Conservation (phyloP, 306 rosid genomes). For the Pterocarpus macrocarpus region DNA sequence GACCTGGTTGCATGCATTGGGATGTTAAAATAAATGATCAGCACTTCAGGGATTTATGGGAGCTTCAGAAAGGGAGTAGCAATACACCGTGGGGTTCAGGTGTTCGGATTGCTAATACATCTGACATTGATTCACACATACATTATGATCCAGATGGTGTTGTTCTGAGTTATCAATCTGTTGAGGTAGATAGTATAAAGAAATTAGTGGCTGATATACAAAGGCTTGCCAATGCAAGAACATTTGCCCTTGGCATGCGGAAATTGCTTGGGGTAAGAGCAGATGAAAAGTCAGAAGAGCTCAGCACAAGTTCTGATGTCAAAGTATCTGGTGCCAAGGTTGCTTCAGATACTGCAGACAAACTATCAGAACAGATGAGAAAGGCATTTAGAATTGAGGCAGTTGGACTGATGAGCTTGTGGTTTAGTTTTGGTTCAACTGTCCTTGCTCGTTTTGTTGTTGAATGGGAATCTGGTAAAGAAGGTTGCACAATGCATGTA, state of each 20-base stretch:
- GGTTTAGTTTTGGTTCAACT: constrained; percentile 98
- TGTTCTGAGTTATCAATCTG: constrained; percentile 91
- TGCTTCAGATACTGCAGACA: constrained; percentile 73
- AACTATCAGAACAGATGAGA: constrained; percentile 90
- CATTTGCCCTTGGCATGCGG: constrained; percentile 95
- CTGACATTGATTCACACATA: constrained; percentile 96
- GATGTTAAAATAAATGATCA: constrained; percentile 97
- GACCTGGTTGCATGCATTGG: constrained; percentile 98
- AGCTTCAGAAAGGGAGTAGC: constrained; percentile 92
- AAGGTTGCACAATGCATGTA: constrained; percentile 99
- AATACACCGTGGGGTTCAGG: constrained; percentile 93
- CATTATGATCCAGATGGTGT: constrained; percentile 98
- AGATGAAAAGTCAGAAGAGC: constrained; percentile 89
- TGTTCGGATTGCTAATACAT: constrained; percentile 94
- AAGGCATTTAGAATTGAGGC: constrained; percentile 96
- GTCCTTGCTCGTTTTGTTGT: constrained; percentile 98
- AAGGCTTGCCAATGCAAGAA: constrained; percentile 97
- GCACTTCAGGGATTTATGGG: constrained; percentile 98
- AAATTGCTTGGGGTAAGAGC: constrained; percentile 84
- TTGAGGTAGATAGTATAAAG: constrained; percentile 89
- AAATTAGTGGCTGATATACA: constrained; percentile 90
- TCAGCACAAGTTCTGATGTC: constrained; percentile 59
- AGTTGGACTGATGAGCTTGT: constrained; percentile 94
- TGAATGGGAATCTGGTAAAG: constrained; percentile 97
- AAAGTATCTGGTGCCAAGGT: constrained; percentile 71